Conservation (phyloP, 768 basidiomycete species). For the Tylopilus felleus region DNA sequence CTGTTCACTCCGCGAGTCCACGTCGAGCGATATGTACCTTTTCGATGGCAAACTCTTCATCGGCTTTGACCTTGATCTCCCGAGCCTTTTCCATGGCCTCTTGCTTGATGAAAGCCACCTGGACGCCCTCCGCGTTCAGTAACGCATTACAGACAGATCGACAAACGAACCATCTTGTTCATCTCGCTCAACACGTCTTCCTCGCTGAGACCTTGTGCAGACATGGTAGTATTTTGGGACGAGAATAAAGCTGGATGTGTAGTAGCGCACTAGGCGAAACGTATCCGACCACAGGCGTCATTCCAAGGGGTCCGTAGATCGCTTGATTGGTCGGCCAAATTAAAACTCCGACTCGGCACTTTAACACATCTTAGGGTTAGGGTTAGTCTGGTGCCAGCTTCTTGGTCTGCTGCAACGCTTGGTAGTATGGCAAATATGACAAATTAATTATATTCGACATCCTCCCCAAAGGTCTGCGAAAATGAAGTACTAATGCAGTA, state of each 20-base stretch:
- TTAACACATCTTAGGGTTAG: background rate
- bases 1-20: background rate
- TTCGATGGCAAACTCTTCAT: slow-evolving; percentile 98
- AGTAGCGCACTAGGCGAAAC: background rate
- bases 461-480: too few species aligned
- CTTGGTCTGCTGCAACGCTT: too few species aligned
- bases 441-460: too few species aligned
- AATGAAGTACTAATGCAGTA: too few species aligned
- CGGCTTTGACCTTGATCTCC: slow-evolving; percentile 95
- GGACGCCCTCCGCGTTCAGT: slow-evolving; percentile 8
- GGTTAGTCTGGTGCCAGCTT: too few species aligned
- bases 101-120: slow-evolving; percentile 99
- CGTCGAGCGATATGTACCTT: slow-evolving; percentile 58
- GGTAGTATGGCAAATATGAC: too few species aligned
- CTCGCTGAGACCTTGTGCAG: slow-evolving; percentile 81
- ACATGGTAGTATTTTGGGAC: slow-evolving; percentile 40
- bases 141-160: background rate
- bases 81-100: slow-evolving; percentile 97
- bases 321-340: background rate
- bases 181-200: slow-evolving; percentile 95
- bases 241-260: background rate
- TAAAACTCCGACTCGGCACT: background rate
- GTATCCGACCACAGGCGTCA: background rate
- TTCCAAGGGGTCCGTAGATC: background rate
- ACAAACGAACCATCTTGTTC: slow-evolving; percentile 89